Evolutionary conservation across 2,329 filamentous ascomycete genomes (phyloP), one percentile per base, ranked within the genome.

Genomic region (Nemania diffusa): DNA sequence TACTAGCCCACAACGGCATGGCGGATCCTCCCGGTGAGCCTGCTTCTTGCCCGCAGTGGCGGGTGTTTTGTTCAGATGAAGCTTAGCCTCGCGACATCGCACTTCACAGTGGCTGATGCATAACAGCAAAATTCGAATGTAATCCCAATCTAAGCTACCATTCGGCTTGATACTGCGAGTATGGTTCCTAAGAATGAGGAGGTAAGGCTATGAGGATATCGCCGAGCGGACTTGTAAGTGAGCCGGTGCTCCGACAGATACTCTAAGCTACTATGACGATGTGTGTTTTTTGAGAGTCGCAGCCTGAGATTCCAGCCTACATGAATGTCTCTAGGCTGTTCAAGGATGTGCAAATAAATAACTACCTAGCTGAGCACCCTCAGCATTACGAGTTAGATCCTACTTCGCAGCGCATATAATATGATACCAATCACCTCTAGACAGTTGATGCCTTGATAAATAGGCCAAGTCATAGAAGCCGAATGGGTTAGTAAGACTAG

Each of bases 241-340:
- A 77, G 57, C 57, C 59, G 6, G 62, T 72, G 29, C 57, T 75
- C 15, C 48, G 70, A 29, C 71, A 75, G 15, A 50, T 79, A 5
- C 65, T 79, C 20, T 69, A 73, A 9, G 69, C 73, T 46, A 73
- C 76, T 24, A 77, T 77, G 65, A 70, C 73, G 17, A 72, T 77
- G 62, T 71, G 68, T 5, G 64, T 78, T 11, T 76, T 79, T 46
- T 59, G 27, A 26, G 76, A 79, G 64, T 71, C 76, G 4, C 58
- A 71, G 29, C 58, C 71, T 8, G 76, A 73, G 15, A 67, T 73
- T 44, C 72, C 78, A 5, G 71, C 73, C 17, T 75, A 78, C 65
- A 77, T 72, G 1, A 64, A 46, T 8, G 67, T 58, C 5, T 74
- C 74, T 4, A 72, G 65, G 32, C 40, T 62, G 9, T 57, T 74